Conservation (phyloP, 108 stramenopile genomes). For the Cyclotella choctawhatcheeana region DNA sequence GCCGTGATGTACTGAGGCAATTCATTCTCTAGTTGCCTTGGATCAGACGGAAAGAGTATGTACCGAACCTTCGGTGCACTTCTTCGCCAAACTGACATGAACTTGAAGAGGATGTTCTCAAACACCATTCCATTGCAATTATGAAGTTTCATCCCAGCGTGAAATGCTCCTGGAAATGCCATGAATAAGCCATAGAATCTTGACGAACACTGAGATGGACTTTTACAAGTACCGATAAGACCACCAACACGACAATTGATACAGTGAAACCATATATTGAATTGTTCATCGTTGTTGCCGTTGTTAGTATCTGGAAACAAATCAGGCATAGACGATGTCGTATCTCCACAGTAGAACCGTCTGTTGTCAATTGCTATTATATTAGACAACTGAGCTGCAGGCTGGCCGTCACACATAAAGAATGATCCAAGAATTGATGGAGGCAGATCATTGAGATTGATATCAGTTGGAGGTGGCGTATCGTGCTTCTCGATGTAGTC, state of each 20-base stretch:
- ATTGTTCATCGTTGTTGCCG: not conserved
- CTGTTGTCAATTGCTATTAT: slow-evolving; percentile 6
- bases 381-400: not conserved
- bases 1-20: not conserved
- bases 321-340: not conserved
- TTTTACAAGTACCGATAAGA: not conserved
- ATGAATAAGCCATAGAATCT: slow-evolving; percentile 7
- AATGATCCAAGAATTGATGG: slow-evolving; percentile 1
- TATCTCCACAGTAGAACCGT: not conserved
- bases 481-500: not conserved
- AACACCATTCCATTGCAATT: slow-evolving; percentile 19
- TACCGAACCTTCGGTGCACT: not conserved
- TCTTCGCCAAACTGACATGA: not conserved
- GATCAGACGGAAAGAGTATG: not conserved
- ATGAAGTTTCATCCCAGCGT: slow-evolving; percentile 5
- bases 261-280: not conserved
- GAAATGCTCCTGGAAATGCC: slow-evolving; percentile 10
- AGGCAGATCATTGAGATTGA: not conserved
- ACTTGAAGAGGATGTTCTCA: not conserved
- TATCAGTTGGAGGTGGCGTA: not conserved
- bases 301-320: not conserved
- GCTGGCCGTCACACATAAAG: slow-evolving; percentile 26
- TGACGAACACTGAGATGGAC: not conserved
- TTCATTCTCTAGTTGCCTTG: slow-evolving; percentile 9
- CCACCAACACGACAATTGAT: not conserved